phyloP scores from a whole-genome alignment of 73 alveolate genomes.

The Paramecium tetraurelia region DNA sequence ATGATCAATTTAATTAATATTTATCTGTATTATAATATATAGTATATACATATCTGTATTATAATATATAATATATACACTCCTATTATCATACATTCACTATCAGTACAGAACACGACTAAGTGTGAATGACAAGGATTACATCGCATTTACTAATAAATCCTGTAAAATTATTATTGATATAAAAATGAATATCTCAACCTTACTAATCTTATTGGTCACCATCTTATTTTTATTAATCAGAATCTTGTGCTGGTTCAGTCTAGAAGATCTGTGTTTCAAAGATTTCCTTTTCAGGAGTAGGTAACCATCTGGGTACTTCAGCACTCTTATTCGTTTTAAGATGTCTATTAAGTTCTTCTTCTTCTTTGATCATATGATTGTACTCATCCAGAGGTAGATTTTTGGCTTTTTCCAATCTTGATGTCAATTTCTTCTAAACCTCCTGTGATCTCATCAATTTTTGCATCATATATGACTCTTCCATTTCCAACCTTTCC shows the following conservation, averaged over 20 bases:
- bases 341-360: neutral
- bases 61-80: neutral
- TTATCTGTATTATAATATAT: neutral
- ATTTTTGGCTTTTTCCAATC: conserved; percentile 9
- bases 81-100: too few species aligned
- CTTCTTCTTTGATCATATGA: neutral
- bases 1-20: neutral
- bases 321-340: neutral
- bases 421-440: neutral
- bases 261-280: neutral
- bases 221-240: neutral
- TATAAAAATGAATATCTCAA: neutral
- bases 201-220: neutral
- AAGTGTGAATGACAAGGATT: too few species aligned
- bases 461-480: neutral
- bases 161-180: neutral
- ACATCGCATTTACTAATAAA: too few species aligned
- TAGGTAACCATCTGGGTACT: conserved; percentile 15
- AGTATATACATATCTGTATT: neutral
- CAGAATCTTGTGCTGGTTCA: neutral
- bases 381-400: neutral
- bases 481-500: conserved; percentile 10
- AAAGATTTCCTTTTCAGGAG: neutral
- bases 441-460: neutral
- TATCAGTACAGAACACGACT: too few species aligned